phyloP scores from a whole-genome alignment of 192 early-diverging fungal species.

The Backusella liffmaniae region DNA sequence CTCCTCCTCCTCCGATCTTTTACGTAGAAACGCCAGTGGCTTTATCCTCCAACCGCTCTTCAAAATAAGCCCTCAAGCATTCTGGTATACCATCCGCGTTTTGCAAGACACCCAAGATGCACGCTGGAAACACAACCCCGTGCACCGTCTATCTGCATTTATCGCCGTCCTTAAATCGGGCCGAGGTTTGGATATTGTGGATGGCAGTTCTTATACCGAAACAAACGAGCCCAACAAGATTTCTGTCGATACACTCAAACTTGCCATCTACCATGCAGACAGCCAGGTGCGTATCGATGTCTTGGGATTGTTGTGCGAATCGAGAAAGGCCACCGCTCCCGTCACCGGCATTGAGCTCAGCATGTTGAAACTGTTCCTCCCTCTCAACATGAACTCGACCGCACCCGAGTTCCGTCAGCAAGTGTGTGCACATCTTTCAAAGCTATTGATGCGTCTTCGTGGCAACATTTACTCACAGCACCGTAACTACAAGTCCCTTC shows the following conservation, averaged over 20 bases:
- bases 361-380: slow-evolving; percentile 65
- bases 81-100: slow-evolving; percentile 45
- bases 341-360: slow-evolving; percentile 61
- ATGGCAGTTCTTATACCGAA: slow-evolving; percentile 40
- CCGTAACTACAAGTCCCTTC: slow-evolving; percentile 29
- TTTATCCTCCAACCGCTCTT: slow-evolving; percentile 55
- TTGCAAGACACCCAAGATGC: slow-evolving; percentile 28
- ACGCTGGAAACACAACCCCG: slow-evolving; percentile 7
- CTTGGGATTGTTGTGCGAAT: slow-evolving; percentile 80
- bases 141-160: slow-evolving; percentile 59
- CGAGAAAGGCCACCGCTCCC: slow-evolving; percentile 61
- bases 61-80: slow-evolving; percentile 42
- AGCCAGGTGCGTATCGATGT: slow-evolving; percentile 73
- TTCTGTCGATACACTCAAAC: slow-evolving; percentile 45
- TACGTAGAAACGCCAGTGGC: slow-evolving; percentile 57
- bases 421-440: slow-evolving; percentile 57
- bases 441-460: slow-evolving; percentile 61
- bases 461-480: slow-evolving; percentile 46
- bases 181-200: slow-evolving; percentile 55
- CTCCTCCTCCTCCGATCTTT: slow-evolving; percentile 43
- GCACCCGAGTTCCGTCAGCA: slow-evolving; percentile 84
- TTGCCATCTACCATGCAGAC: slow-evolving; percentile 73
- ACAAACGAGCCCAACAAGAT: slow-evolving; percentile 30
- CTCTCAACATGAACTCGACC: slow-evolving; percentile 67
- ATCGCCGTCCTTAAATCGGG: slow-evolving; percentile 58